These are phyloP conservation scores for Lentinula sp. DNA, from an alignment of 768 basidiomycete species.

Conservation along the genomic window DNA sequence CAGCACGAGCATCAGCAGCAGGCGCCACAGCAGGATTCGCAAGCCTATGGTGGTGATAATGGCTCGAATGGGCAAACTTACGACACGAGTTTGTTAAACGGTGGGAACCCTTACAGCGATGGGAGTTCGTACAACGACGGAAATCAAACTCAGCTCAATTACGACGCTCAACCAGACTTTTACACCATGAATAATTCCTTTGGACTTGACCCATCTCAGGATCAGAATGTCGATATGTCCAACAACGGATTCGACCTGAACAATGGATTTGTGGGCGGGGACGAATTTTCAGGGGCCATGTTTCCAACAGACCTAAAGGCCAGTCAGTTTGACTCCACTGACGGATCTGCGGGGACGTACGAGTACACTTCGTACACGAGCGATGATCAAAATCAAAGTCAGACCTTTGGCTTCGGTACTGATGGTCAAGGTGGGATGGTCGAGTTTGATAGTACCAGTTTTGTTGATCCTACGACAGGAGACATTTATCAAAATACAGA, in stretches of 20 bases:
- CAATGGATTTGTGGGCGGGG: background rate
- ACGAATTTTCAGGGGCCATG: background rate
- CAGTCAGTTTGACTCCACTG: background rate
- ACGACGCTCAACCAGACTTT: background rate
- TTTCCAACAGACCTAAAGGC: background rate
- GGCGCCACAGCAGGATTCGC: background rate
- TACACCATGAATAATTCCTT: background rate
- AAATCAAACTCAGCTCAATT: background rate
- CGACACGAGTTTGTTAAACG: background rate
- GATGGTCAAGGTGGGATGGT: background rate
- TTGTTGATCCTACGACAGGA: background rate
- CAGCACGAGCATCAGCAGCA: conserved; percentile 5
- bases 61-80: background rate
- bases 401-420: background rate
- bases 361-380: background rate
- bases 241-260: background rate
- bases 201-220: background rate
- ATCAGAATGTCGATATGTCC: background rate
- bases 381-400: background rate
- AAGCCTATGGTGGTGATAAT: background rate
- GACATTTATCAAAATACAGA: background rate
- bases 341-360: background rate
- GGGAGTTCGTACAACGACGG: background rate
- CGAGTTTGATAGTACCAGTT: background rate
- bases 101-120: background rate